Evolutionary conservation across 139 green algal species (phyloP).

Genomic region (Chlorella sp.): DNA sequence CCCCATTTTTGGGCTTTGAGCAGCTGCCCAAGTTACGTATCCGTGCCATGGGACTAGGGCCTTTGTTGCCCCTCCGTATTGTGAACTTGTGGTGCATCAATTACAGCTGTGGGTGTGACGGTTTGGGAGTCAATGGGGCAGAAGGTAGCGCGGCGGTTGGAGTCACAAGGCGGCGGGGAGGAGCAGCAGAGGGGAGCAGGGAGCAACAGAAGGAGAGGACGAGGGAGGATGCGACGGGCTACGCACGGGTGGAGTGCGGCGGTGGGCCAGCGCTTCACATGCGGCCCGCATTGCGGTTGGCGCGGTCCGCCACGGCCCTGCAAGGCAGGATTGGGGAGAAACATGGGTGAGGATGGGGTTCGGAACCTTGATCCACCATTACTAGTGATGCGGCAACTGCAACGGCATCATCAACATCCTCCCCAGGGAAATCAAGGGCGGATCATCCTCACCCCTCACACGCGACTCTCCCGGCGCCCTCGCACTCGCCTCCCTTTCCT

Average conservation of each 20-base stretch:
- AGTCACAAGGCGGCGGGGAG: background rate
- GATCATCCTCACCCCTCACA: too few species aligned
- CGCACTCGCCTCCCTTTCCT: too few species aligned
- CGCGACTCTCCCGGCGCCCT: too few species aligned
- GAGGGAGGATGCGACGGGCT: background rate
- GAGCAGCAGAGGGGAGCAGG: background rate
- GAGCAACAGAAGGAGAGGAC: background rate
- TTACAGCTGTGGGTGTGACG: too few species aligned
- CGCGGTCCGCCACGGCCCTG: slow-evolving; percentile 30
- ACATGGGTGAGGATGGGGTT: background rate
- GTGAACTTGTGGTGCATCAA: too few species aligned
- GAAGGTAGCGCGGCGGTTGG: slow-evolving; percentile 26
- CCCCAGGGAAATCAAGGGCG: too few species aligned
- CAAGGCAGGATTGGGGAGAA: background rate
- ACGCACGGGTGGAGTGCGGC: background rate
- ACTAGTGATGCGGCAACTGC: too few species aligned
- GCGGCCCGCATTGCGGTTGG: slow-evolving; percentile 31
- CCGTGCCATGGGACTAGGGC: too few species aligned
- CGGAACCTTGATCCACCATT: too few species aligned
- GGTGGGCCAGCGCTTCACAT: background rate
- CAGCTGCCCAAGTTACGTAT: too few species aligned
- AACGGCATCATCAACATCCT: background rate
- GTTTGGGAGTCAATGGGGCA: background rate
- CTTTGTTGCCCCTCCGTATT: too few species aligned
- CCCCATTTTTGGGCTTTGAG: too few species aligned